Conservation (phyloP, 352 stramenopile genomes). For the Phytophthora capsici region DNA sequence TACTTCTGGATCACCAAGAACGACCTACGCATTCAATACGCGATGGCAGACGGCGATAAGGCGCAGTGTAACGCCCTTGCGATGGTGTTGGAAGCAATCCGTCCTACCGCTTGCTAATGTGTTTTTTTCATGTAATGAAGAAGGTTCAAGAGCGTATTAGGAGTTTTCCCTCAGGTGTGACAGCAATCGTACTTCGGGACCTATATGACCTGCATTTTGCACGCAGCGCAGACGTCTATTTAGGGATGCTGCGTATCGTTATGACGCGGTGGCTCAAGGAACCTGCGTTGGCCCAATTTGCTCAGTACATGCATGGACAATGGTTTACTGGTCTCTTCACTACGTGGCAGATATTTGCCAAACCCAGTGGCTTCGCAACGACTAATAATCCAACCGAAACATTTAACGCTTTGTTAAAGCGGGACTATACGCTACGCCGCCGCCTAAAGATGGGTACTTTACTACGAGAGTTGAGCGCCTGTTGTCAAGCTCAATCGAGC, state of each 20-base stretch:
- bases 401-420: not conserved
- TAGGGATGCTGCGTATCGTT: not conserved
- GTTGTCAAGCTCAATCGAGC: not conserved
- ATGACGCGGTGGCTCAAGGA: not conserved
- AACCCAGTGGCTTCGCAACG: not conserved
- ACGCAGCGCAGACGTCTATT: not conserved
- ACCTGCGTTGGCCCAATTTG: not conserved
- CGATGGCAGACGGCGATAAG: constrained; percentile 2
- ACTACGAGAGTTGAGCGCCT: not conserved
- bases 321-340: not conserved
- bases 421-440: not conserved
- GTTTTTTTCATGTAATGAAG: constrained; percentile 19
- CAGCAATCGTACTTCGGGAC: not conserved
- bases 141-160: not conserved
- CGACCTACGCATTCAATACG: not conserved
- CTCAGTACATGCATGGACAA: not conserved
- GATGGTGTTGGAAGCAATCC: not conserved
- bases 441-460: not conserved
- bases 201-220: constrained; percentile 17
- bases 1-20: not conserved
- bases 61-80: constrained; percentile 3
- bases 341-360: not conserved
- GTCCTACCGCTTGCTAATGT: constrained; percentile 15
- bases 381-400: constrained; percentile 5
- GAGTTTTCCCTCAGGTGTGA: not conserved